Percentiles rank a stretch among this genome's conserved stretches.
These are phyloP conservation scores for Penicillium sp. DNA, from an alignment of 2,329 filamentous ascomycete genomes.

Conservation along the genomic window DNA sequence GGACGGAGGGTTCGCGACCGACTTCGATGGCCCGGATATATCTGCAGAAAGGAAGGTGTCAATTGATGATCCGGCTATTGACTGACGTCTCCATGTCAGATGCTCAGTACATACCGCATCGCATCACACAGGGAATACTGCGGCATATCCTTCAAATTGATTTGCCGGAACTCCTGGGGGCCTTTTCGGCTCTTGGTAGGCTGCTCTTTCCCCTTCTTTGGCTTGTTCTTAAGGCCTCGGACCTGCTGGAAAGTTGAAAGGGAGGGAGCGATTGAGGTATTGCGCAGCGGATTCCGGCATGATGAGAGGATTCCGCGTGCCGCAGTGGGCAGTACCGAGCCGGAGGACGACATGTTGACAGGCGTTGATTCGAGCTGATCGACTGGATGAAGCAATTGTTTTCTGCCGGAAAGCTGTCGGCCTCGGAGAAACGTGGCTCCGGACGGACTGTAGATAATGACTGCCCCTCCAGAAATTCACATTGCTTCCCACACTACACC, in stretches of 20 bases:
- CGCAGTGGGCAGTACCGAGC: conserved; percentile 34
- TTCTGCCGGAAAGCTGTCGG: conserved; percentile 33
- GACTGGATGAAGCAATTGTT: conserved; percentile 28
- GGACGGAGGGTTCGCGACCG: conserved; percentile 66
- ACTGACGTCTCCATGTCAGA: not conserved
- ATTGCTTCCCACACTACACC: conserved; percentile 1
- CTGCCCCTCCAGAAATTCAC: conserved; percentile 26
- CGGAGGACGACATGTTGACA: conserved; percentile 36
- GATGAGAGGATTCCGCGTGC: conserved; percentile 35
- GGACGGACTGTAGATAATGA: conserved; percentile 21
- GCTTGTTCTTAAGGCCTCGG: conserved; percentile 38
- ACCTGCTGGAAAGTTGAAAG: conserved; percentile 35
- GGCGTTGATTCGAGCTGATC: conserved; percentile 14
- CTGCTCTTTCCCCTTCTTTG: conserved; percentile 52
- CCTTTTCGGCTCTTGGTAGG: conserved; percentile 63
- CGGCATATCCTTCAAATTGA: conserved; percentile 62
- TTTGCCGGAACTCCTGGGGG: conserved; percentile 62
- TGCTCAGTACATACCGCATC: conserved; percentile 61
- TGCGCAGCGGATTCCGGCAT: conserved; percentile 32
- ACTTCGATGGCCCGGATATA: conserved; percentile 93
- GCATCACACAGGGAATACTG: conserved; percentile 86
- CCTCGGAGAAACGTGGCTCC: conserved; percentile 35
- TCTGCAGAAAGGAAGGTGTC: conserved; percentile 48
- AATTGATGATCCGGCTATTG: conserved; percentile 1
- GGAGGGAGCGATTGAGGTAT: conserved; percentile 32